Evolutionary conservation across 2,329 filamentous ascomycete genomes (phyloP), one percentile per base, ranked within the genome.

Genomic region (Alternaria panax): DNA sequence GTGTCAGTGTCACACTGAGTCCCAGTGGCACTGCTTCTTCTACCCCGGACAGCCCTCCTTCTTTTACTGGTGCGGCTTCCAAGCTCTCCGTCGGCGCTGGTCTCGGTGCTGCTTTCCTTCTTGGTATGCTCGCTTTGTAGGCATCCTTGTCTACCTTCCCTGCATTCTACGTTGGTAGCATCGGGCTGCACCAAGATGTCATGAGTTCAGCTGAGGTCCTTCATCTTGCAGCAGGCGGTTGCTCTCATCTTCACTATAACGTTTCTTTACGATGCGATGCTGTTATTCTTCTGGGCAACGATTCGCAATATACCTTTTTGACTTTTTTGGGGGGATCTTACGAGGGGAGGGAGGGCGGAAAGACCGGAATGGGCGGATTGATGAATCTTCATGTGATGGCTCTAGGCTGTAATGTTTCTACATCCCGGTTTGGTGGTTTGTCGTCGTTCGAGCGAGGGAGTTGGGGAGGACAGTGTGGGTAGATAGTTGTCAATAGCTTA

Each of bases 81-180:
- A 64, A 77, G 28, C 57, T 76, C 45, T 78, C 79, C 4, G 75
- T 76, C 40, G 76, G 74, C 42, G 69, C 79, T 22, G 57, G 79
- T 47, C 51, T 82, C 27, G 78, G 75, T 55, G 80, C 79, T 54
- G 75, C 72, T 5, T 47, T 79, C 25, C 79, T 83, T 46, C 57
- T 82, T 32, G 80, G 78, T 65, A 73, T 82, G 65, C 70, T 83
- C 55, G 79, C 76, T 47, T 63, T 82, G 60, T 83, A 78, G 40
- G 30, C 27, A 20, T 12, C 34, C 30, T 48, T 38, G 5, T 20
- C 25, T 42, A 24, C 6, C 0, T 24, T 38, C 20, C 46, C 42
- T 46, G 28, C 45, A 38, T 46, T 41, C 20, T 41, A 30, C n/a
- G 32, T 51, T 48, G 43, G 54, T 51, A 25, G 20, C 34, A 42